Percentiles rank a stretch among this genome's conserved stretches.
Evolutionary conservation across 2,329 filamentous ascomycete species (phyloP).

Genomic region (Pseudocercospora macadamiae): DNA sequence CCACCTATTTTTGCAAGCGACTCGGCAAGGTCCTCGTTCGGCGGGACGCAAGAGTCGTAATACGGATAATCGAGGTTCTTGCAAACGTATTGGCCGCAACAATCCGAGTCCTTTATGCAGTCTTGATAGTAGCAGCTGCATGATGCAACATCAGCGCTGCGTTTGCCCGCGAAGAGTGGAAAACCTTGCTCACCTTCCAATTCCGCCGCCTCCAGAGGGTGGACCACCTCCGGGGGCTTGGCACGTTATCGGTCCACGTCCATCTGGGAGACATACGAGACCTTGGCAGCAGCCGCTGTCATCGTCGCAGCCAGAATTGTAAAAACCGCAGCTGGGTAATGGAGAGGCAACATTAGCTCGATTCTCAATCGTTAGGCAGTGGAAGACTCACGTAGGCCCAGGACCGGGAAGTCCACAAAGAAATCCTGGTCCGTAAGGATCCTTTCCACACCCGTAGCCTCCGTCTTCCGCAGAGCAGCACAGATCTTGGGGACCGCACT

Average conservation of each 20-base stretch:
- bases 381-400: no score
- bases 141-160: background rate
- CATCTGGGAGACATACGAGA: background rate
- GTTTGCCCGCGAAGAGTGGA: background rate
- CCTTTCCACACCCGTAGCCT: no score
- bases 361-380: no score
- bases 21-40: background rate
- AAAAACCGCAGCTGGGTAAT: background rate
- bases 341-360: no score
- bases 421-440: no score
- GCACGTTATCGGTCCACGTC: no score
- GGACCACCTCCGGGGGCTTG: no score
- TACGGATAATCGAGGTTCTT: background rate
- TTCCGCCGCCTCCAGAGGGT: background rate
- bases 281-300: background rate
- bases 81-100: background rate
- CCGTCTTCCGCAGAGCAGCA: no score
- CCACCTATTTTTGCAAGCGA: background rate
- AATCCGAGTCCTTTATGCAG: background rate
- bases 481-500: no score
- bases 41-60: background rate
- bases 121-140: background rate
- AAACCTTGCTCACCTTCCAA: background rate
- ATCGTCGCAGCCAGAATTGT: background rate
- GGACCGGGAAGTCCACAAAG: no score